Evolutionary conservation across 1,284 basidiomycete species (phyloP).

Genomic region (Moesziomyces globuligerus): DNA sequence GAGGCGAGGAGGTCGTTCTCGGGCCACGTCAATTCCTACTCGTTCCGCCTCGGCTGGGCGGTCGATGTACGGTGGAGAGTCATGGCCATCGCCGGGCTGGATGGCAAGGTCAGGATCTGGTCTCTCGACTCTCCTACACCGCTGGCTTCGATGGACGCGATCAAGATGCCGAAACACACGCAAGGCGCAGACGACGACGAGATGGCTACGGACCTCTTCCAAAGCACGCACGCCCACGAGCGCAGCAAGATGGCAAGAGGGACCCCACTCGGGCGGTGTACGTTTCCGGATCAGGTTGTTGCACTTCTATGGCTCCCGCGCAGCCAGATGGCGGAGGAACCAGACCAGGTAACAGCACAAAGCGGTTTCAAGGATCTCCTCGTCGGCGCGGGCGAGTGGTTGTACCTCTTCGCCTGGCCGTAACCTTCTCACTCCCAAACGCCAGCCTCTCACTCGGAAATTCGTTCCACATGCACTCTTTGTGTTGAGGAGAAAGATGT

Average conservation of each 20-base stretch:
- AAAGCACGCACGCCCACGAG: too few relatives aligned
- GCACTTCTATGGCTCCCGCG: constrained; percentile 31
- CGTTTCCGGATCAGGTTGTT: constrained; percentile 8
- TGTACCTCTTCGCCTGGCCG: constrained; percentile 38
- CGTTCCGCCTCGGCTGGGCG: constrained; percentile 20
- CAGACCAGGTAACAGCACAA: neutral
- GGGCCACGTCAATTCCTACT: constrained; percentile 40
- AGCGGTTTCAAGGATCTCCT: constrained; percentile 26
- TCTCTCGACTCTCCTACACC: constrained; percentile 31
- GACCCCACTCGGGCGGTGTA: too few relatives aligned
- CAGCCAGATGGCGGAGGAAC: neutral
- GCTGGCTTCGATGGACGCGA: too few relatives aligned
- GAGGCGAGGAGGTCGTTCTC: constrained; percentile 3
- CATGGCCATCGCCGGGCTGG: constrained; percentile 28
- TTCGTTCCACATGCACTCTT: too few relatives aligned
- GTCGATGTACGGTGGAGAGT: constrained; percentile 15
- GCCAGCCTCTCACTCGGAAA: too few relatives aligned
- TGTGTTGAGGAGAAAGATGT: too few relatives aligned
- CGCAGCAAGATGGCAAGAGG: too few relatives aligned
- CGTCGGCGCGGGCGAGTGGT: constrained; percentile 17
- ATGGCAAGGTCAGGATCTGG: constrained; percentile 29
- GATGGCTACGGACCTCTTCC: too few relatives aligned
- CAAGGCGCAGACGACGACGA: too few relatives aligned
- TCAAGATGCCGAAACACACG: too few relatives aligned
- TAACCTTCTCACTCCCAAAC: constrained; percentile 5